Evolutionary conservation across 768 basidiomycete genomes (phyloP).

Genomic region (Lentinula detonsa): DNA sequence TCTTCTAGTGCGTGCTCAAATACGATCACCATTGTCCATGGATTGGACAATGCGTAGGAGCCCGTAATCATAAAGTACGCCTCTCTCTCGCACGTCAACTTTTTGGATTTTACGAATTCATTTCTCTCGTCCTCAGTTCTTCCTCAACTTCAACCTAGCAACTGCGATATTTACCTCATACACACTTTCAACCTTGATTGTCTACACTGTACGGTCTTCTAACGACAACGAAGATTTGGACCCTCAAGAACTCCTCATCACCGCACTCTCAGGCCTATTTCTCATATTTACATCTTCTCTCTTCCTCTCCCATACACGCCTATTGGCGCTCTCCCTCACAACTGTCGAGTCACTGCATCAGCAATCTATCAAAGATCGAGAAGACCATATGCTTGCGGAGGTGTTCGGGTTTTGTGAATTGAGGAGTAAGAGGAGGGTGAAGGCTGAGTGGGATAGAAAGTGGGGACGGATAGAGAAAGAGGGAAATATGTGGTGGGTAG

Average conservation of each 20-base stretch:
- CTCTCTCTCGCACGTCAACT: neutral
- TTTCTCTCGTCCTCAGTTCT: conserved; percentile 47
- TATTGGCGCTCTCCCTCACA: conserved; percentile 61
- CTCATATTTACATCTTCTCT: conserved; percentile 61
- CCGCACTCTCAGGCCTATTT: conserved; percentile 75
- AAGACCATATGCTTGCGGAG: conserved; percentile 41
- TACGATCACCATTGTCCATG: conserved; percentile 93
- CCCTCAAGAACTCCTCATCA: conserved; percentile 63
- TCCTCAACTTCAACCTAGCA: conserved; percentile 76
- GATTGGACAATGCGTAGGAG: conserved; percentile 95
- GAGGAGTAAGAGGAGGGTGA: conserved; percentile 1
- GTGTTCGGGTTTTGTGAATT: conserved; percentile 51
- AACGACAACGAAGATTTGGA: conserved; percentile 36
- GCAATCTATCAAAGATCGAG: conserved; percentile 58
- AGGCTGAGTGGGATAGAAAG: conserved; percentile 48
- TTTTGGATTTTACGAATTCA: neutral
- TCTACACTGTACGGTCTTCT: conserved; percentile 34
- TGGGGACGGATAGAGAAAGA: conserved; percentile 76
- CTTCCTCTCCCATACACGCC: conserved; percentile 47
- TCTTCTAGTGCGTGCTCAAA: conserved; percentile 66
- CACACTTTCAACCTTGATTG: conserved; percentile 55
- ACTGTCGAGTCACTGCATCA: conserved; percentile 75
- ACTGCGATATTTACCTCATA: conserved; percentile 54
- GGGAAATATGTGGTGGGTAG: conserved; percentile 86
- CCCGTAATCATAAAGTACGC: conserved; percentile 78